phyloP scores from a whole-genome alignment of 768 basidiomycete species.

The Boletus sp. region DNA sequence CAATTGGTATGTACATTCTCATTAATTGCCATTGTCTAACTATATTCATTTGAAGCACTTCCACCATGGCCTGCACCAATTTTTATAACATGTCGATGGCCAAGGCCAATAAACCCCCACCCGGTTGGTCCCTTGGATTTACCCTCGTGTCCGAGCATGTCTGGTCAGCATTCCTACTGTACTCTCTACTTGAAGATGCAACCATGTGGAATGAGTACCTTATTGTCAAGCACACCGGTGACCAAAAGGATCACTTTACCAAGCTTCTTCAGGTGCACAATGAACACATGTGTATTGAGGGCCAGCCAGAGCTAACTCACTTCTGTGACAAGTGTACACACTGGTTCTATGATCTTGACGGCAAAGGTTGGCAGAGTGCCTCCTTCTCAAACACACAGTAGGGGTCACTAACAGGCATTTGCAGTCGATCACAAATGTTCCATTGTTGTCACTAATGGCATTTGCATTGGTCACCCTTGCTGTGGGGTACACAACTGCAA shows the following conservation, averaged over 20 bases:
- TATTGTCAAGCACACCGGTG: neutral
- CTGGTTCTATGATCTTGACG: neutral
- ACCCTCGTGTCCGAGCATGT: neutral
- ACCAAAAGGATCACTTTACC: neutral
- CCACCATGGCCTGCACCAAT: neutral
- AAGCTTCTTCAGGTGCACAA: neutral
- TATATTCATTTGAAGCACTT: neutral
- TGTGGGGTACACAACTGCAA: neutral
- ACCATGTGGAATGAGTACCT: neutral
- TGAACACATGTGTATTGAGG: neutral
- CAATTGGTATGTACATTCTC: neutral
- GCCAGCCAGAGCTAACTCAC: neutral
- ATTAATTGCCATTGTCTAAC: neutral
- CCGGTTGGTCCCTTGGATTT: neutral
- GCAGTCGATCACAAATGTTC: neutral
- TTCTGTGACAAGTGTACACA: no score
- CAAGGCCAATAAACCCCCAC: neutral
- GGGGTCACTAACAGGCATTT: neutral
- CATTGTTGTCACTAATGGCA: neutral
- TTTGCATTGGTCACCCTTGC: constrained; percentile 8
- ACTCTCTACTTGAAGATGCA: constrained; percentile 5
- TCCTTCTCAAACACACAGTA: no score
- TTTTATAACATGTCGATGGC: neutral
- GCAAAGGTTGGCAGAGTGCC: neutral
- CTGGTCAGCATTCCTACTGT: neutral